Percentiles rank a stretch among this genome's conserved stretches.
Conservation (phyloP, 306 rosid genomes). For the Vicia faba region DNA sequence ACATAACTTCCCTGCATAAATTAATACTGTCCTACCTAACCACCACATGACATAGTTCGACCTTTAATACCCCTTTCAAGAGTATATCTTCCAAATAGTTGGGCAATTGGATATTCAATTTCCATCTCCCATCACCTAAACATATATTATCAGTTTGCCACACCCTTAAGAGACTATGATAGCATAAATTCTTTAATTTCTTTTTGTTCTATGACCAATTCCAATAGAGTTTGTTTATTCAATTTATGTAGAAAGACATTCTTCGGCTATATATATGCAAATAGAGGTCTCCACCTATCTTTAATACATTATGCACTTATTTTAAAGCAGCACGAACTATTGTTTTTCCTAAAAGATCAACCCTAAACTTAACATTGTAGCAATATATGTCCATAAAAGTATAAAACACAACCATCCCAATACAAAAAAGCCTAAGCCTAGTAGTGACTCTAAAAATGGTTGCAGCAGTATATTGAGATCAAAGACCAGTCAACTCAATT, state of each 20-base stretch:
- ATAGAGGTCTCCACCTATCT: neutral
- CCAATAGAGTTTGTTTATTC: neutral
- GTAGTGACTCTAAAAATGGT: conserved; percentile 11
- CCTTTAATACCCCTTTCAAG: conserved; percentile 4
- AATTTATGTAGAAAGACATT: conserved; percentile 22
- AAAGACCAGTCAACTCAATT: conserved; percentile 3
- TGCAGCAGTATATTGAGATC: conserved; percentile 1
- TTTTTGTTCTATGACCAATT: conserved; percentile 12
- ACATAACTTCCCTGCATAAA: conserved; percentile 12
- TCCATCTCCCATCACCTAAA: neutral
- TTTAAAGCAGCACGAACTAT: conserved; percentile 30
- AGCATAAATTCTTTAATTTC: conserved; percentile 13
- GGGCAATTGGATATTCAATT: neutral
- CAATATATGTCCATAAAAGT: neutral
- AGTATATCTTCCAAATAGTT: conserved; percentile 5
- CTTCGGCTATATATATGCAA: conserved; percentile 10
- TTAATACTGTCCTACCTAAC: neutral
- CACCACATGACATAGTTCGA: neutral
- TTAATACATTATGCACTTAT: conserved; percentile 15
- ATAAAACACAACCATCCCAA: conserved; percentile 22
- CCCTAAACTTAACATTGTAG: conserved; percentile 14
- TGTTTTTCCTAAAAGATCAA: conserved; percentile 23
- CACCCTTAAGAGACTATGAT: conserved; percentile 12
- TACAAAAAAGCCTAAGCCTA: conserved; percentile 13
- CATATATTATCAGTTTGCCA: conserved; percentile 23